Conservation (phyloP, 306 rosid species). For the Pyrus pyrifolia region DNA sequence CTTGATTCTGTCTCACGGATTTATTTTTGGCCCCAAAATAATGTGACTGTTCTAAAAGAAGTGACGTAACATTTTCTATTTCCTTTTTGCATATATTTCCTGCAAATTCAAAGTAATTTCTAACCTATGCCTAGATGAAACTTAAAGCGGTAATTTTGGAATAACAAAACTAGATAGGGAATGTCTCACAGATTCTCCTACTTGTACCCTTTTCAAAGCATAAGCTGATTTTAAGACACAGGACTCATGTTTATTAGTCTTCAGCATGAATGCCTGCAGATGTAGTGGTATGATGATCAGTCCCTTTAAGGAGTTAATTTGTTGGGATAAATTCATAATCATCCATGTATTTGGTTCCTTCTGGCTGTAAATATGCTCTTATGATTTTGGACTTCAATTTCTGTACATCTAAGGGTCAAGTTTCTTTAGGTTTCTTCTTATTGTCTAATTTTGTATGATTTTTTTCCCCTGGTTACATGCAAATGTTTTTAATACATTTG, state of each 20-base stretch:
- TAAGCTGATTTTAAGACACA: neutral
- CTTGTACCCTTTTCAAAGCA: neutral
- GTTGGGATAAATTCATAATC: slow-evolving; percentile 2
- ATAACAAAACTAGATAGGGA: neutral
- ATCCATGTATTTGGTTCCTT: neutral
- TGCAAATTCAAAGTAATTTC: neutral
- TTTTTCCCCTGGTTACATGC: neutral
- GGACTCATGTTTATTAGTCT: neutral
- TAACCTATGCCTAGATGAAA: neutral
- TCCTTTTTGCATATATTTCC: too few species aligned
- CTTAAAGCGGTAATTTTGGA: neutral
- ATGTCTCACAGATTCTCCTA: neutral
- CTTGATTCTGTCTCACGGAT: neutral
- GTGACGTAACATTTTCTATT: too few species aligned
- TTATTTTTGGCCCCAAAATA: neutral
- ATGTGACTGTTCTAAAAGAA: too few species aligned
- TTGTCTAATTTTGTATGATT: neutral
- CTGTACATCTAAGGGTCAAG: neutral
- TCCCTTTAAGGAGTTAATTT: slow-evolving; percentile 1
- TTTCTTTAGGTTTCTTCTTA: neutral
- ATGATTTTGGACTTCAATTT: neutral
- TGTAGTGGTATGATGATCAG: neutral
- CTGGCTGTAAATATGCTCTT: neutral
- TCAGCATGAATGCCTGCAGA: neutral
- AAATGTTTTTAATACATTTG: neutral